Conservation (phyloP, 805 yeast genomes). For the Dipodascus albidus region DNA sequence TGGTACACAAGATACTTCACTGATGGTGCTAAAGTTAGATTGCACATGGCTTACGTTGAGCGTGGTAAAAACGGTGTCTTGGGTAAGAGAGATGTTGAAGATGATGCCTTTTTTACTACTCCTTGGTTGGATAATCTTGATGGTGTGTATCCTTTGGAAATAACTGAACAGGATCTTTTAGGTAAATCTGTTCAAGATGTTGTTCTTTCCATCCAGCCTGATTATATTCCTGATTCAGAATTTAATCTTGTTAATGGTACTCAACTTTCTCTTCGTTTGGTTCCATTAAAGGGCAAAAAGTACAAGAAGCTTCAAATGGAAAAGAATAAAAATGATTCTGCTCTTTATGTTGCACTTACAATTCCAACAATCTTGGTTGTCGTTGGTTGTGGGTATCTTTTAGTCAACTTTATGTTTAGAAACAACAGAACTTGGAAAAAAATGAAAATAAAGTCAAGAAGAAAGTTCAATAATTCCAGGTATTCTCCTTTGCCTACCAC, state of each 20-base stretch:
- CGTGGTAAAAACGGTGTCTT: conserved; percentile 7
- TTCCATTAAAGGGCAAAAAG: conserved; percentile 30
- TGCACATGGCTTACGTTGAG: conserved; percentile 56
- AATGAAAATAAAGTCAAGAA: neutral
- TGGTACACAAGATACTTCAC: conserved; percentile 67
- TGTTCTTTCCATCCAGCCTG: conserved; percentile 65
- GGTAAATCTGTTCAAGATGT: conserved; percentile 43
- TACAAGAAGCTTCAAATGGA: conserved; percentile 18
- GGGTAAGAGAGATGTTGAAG: conserved; percentile 33
- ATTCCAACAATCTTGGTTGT: conserved; percentile 13
- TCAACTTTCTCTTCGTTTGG: conserved; percentile 26
- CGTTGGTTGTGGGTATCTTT: conserved; percentile 10
- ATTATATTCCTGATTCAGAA: conserved; percentile 50
- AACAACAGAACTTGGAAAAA: conserved; percentile 4
- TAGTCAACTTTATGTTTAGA: conserved; percentile 7
- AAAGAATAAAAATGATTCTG: conserved; percentile 34
- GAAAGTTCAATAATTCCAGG: neutral
- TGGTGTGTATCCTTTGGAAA: conserved; percentile 54
- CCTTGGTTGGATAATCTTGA: conserved; percentile 58
- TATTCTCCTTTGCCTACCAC: neutral
- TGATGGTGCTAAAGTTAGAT: conserved; percentile 43
- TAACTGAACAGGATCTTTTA: conserved; percentile 54
- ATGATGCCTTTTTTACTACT: conserved; percentile 45
- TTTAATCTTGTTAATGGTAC: conserved; percentile 48
- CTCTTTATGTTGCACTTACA: conserved; percentile 11